Percentiles rank a stretch among this genome's conserved stretches.
These are phyloP conservation scores for Tetraselmis striata DNA, from an alignment of 139 green algal species.

Conservation along the genomic window DNA sequence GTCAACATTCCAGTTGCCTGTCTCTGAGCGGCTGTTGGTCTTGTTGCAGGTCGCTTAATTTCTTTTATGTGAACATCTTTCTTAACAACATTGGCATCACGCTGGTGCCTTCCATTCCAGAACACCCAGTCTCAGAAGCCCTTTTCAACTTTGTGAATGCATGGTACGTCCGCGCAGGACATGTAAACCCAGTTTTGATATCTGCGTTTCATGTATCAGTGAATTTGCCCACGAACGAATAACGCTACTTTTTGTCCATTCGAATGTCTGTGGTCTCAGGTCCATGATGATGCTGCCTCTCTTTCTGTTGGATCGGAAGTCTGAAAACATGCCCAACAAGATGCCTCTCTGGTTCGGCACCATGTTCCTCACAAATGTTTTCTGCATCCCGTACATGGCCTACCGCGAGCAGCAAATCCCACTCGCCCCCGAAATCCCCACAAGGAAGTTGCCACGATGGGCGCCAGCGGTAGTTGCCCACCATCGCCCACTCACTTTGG, in stretches of 20 bases:
- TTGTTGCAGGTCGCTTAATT: constrained; percentile 64
- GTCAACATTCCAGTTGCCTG: constrained; percentile 21
- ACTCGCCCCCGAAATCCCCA: background rate
- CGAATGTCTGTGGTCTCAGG: too few relatives aligned
- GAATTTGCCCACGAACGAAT: too few relatives aligned
- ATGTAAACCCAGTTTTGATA: too few relatives aligned
- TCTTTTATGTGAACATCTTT: constrained; percentile 78
- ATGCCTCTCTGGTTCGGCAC: constrained; percentile 47
- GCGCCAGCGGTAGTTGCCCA: background rate
- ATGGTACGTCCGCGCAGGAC: constrained; percentile 43
- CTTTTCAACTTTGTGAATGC: constrained; percentile 75
- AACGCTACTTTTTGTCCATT: too few relatives aligned
- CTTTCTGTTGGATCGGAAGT: constrained; percentile 50
- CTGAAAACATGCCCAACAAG: constrained; percentile 33
- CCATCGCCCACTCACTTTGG: too few relatives aligned
- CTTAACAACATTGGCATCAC: constrained; percentile 36
- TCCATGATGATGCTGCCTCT: constrained; percentile 62
- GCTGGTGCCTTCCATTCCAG: constrained; percentile 33
- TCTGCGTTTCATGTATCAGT: too few relatives aligned
- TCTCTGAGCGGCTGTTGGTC: constrained; percentile 71
- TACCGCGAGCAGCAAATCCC: background rate
- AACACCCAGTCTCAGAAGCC: constrained; percentile 49
- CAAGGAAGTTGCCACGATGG: background rate
- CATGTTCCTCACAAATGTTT: constrained; percentile 78
- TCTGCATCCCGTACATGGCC: constrained; percentile 73